Conservation (phyloP, 1,284 basidiomycete species). For the Fomitopsis pinicola region DNA sequence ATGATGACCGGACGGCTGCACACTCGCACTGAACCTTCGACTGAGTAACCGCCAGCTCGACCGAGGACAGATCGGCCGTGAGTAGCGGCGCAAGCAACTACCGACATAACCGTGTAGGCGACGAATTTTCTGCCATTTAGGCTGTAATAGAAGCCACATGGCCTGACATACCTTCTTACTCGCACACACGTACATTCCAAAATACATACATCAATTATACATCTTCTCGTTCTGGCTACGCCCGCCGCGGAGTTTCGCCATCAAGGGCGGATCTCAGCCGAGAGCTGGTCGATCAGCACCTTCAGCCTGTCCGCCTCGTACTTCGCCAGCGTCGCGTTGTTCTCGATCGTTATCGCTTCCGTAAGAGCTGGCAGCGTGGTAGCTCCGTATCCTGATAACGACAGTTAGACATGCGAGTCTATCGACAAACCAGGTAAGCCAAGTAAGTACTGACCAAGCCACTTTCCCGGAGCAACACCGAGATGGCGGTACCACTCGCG, state of each 20-base stretch:
- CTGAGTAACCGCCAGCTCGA: too few relatives aligned
- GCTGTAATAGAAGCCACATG: background rate
- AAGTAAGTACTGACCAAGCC: slow-evolving; percentile 66
- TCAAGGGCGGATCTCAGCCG: slow-evolving; percentile 14
- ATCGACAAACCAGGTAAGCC: background rate
- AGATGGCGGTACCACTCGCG: slow-evolving; percentile 86
- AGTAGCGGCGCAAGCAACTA: too few relatives aligned
- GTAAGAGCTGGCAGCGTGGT: slow-evolving; percentile 83
- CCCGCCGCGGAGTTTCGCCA: background rate
- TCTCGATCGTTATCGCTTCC: slow-evolving; percentile 74
- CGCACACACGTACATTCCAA: background rate
- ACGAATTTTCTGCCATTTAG: background rate
- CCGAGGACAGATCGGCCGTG: too few relatives aligned
- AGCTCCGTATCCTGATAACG: slow-evolving; percentile 69
- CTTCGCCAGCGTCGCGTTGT: slow-evolving; percentile 55
- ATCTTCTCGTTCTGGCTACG: background rate
- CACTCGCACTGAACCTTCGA: too few relatives aligned
- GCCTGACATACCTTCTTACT: background rate
- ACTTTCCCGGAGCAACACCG: slow-evolving; percentile 88
- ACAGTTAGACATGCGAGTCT: background rate
- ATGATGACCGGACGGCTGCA: too few relatives aligned
- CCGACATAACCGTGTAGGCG: background rate
- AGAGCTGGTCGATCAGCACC: slow-evolving; percentile 41
- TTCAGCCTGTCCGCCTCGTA: slow-evolving; percentile 64
- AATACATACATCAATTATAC: background rate